Evolutionary conservation across 805 yeast species (phyloP).

Genomic region (Candida insectalens): DNA sequence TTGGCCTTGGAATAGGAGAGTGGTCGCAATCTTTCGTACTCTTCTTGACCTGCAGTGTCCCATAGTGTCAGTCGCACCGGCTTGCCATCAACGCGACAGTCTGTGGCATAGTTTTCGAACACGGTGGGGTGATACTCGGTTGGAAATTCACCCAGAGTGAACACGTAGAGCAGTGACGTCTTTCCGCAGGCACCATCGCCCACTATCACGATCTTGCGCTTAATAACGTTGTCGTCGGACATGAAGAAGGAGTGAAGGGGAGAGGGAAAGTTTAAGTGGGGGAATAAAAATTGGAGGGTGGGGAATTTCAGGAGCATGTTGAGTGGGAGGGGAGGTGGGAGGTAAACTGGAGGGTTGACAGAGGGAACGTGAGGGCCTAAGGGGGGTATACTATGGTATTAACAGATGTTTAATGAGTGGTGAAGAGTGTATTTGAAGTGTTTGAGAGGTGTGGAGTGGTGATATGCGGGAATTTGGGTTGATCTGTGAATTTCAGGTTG

Average conservation of each 20-base stretch:
- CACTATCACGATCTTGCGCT: constrained; percentile 77
- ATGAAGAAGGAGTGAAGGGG: neutral
- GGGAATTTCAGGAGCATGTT: neutral
- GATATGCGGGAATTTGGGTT: too few species aligned
- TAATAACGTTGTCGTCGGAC: constrained; percentile 25
- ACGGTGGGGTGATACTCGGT: constrained; percentile 91
- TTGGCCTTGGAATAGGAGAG: constrained; percentile 82
- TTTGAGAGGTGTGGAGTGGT: too few species aligned
- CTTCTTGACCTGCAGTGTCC: constrained; percentile 98
- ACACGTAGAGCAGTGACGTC: constrained; percentile 82
- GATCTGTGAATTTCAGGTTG: too few species aligned
- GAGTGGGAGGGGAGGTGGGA: neutral
- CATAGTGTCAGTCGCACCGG: constrained; percentile 81
- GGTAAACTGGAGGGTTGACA: neutral
- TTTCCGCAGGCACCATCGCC: constrained; percentile 97
- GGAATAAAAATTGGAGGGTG: neutral
- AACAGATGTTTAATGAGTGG: too few species aligned
- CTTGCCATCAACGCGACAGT: constrained; percentile 89
- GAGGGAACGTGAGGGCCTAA: too few species aligned
- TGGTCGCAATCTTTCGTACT: constrained; percentile 83
- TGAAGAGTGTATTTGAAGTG: too few species aligned
- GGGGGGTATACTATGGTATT: too few species aligned
- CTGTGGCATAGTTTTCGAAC: constrained; percentile 89
- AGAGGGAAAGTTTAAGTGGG: neutral
- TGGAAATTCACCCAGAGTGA: constrained; percentile 88